Percentiles rank a stretch among this genome's conserved stretches.
Conservation (phyloP, 352 stramenopile species). For the Phytophthora tentaculata region DNA sequence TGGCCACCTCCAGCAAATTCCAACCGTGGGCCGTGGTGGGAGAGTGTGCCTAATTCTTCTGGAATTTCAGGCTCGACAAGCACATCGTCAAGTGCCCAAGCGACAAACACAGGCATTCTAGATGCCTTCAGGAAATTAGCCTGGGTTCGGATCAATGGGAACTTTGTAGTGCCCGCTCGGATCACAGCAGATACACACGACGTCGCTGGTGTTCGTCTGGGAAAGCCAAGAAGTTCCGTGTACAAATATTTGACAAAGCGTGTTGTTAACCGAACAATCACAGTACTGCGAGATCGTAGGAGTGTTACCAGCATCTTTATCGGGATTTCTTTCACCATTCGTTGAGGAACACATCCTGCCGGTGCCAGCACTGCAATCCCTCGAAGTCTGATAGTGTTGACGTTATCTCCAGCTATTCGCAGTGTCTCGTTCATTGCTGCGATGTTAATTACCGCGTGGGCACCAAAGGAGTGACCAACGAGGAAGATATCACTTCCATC, state of each 20-base stretch:
- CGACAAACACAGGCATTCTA: slow-evolving; percentile 45
- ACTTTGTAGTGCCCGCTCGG: slow-evolving; percentile 52
- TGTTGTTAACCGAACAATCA: slow-evolving; percentile 33
- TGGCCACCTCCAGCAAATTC: slow-evolving; percentile 56
- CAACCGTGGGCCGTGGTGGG: slow-evolving; percentile 42
- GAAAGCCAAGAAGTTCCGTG: slow-evolving; percentile 47
- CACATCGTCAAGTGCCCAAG: slow-evolving; percentile 52
- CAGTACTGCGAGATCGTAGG: slow-evolving; percentile 29
- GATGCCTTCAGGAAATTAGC: slow-evolving; percentile 29
- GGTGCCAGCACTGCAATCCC: slow-evolving; percentile 51
- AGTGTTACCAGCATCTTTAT: slow-evolving; percentile 34
- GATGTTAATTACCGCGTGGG: slow-evolving; percentile 38
- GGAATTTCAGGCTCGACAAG: slow-evolving; percentile 52
- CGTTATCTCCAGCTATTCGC: slow-evolving; percentile 14
- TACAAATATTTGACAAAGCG: slow-evolving; percentile 45
- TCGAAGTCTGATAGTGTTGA: slow-evolving; percentile 27
- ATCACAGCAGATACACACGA: slow-evolving; percentile 54
- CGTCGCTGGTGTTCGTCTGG: slow-evolving; percentile 25
- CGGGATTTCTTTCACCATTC: slow-evolving; percentile 44
- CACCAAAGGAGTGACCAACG: slow-evolving; percentile 45
- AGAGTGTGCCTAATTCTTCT: slow-evolving; percentile 42
- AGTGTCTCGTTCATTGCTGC: slow-evolving; percentile 34
- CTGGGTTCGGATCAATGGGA: slow-evolving; percentile 42
- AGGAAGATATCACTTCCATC: slow-evolving; percentile 36
- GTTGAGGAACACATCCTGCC: slow-evolving; percentile 49